phyloP scores from a whole-genome alignment of 2,329 filamentous ascomycete genomes.

The Trichoderma sp. region DNA sequence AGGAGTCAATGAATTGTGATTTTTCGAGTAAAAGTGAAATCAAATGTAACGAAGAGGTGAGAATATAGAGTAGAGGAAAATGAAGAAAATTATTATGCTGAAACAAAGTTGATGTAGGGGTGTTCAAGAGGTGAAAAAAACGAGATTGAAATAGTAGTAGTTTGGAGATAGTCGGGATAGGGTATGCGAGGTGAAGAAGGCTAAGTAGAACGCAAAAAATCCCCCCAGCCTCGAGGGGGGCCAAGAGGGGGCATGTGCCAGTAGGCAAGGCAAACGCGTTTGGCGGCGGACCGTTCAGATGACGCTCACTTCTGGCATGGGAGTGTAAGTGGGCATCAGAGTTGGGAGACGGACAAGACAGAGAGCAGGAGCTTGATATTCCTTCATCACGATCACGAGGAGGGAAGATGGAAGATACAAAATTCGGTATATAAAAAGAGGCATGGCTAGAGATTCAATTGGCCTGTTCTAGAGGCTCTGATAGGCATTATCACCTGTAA shows the following conservation, averaged over 20 bases:
- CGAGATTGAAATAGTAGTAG: not conserved
- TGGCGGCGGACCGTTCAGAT: constrained; percentile 11
- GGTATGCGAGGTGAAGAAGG: not conserved
- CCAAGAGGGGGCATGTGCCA: not conserved
- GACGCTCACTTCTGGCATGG: not conserved
- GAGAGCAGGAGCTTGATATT: not conserved
- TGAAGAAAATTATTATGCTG: not conserved
- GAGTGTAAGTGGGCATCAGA: not conserved
- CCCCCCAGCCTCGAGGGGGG: not conserved
- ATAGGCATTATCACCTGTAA: not conserved
- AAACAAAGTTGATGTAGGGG: not conserved
- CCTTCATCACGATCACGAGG: not conserved
- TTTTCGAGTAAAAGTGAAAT: not conserved
- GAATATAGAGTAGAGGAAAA: not conserved
- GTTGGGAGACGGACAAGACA: not conserved
- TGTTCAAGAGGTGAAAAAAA: not conserved
- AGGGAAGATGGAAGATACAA: not conserved
- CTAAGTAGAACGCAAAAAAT: not conserved
- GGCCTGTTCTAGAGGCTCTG: not conserved
- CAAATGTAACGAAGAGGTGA: not conserved
- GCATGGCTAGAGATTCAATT: not conserved
- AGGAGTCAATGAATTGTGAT: not conserved
- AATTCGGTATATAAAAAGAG: not conserved
- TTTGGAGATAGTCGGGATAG: not conserved
- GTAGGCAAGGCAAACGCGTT: not conserved